Evolutionary conservation across 2,329 filamentous ascomycete genomes (phyloP).

Genomic region (Exophiala oligosperma): DNA sequence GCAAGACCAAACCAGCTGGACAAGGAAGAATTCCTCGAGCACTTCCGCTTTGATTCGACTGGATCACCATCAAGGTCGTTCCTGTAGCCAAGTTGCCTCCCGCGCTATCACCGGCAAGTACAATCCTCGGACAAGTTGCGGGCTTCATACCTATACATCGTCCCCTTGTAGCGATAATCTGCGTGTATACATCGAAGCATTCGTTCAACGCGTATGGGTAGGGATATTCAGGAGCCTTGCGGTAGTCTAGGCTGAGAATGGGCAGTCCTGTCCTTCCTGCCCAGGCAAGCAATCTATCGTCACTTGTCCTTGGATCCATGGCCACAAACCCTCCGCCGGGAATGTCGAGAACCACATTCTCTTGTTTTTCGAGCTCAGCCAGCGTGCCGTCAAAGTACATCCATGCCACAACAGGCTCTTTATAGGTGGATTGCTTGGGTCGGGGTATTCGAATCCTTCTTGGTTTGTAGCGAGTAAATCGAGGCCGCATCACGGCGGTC

Average conservation of each 20-base stretch:
- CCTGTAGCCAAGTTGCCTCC: conserved; percentile 80
- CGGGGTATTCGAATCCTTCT: conserved; percentile 81
- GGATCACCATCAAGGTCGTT: conserved; percentile 84
- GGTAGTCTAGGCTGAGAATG: conserved; percentile 87
- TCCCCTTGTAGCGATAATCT: conserved; percentile 69
- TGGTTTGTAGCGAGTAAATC: conserved; percentile 77
- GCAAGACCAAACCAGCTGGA: conserved; percentile 78
- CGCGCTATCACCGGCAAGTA: conserved; percentile 77
- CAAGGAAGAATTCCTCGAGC: conserved; percentile 63
- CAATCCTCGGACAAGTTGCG: conserved; percentile 62
- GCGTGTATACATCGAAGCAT: conserved; percentile 82
- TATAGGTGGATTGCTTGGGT: conserved; percentile 76
- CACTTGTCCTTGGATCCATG: conserved; percentile 91
- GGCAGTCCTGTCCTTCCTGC: conserved; percentile 85
- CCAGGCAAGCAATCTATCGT: conserved; percentile 93
- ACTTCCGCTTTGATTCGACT: conserved; percentile 54
- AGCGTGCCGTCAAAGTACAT: conserved; percentile 91
- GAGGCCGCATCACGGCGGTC: conserved; percentile 71
- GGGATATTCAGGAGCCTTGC: conserved; percentile 79
- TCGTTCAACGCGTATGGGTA: conserved; percentile 86
- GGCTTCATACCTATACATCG: conserved; percentile 75
- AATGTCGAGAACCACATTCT: conserved; percentile 80
- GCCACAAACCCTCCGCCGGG: conserved; percentile 95
- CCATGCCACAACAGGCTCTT: conserved; percentile 80
- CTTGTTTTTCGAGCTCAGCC: conserved; percentile 72